Evolutionary conservation across 306 rosid genomes (phyloP), one percentile per base, ranked within the genome.

Genomic region (Medicago ruthenica): DNA sequence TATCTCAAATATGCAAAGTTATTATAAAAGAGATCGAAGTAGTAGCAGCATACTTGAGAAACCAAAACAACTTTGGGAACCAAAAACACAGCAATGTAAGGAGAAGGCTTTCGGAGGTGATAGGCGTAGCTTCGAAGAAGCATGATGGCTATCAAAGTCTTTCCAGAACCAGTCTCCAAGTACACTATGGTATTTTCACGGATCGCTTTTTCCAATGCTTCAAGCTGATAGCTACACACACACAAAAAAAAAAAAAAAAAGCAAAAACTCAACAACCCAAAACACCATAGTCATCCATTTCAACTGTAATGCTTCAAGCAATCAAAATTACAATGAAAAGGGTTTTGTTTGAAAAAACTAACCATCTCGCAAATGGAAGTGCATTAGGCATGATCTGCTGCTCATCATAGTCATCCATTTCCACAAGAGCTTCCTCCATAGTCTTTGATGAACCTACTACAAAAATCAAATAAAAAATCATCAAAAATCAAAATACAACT

Each of bases 141-240:
- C 98, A 91, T 91, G 55, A 90, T 79, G 42, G 97, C 93, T 48
- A 94, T 90, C 84, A 94, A 83, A 55, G 98, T 94, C 84, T 93
- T 93, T 42, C 98, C 98, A 0, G 97, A 85, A 67, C 98, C 97
- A 9, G 98, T 93, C 82, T 91, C 98, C 83, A 94, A 81, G 76
- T 57, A 91, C 66, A 89, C 97, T 11, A 89, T 60, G 6, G 97
- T 91, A 74, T 93, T 93, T 57, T 83, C 79, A 34, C 77, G 84
- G 0, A 89, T 73, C 6, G 96, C 93, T 20, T 64, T 83, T 6
- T 85, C 96, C 51, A 93, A 71, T 0, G 96, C 98, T 81, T 93
- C 97, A 8, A 93, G 80, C 39, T 93, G 97, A 78, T 93, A 93
- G 73, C 98, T 93, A 85, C 78, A 78, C 16, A 41, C 16, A 41